A percentile compares a stretch with the other conserved stretches of the same genome.
Conservation (phyloP, 768 basidiomycete genomes). For the Neoboletus magnificus region DNA sequence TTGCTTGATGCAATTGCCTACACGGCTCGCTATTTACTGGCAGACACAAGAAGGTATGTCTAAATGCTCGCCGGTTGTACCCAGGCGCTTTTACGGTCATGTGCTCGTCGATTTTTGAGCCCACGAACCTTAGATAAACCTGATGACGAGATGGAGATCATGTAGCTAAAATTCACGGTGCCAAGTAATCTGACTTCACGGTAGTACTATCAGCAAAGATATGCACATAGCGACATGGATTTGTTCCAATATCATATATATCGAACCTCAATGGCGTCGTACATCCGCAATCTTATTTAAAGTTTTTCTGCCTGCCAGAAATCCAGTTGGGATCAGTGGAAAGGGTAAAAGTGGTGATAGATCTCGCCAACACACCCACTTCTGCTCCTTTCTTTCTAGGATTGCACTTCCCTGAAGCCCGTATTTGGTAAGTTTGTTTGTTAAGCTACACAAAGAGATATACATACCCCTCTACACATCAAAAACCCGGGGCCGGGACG, state of each 20-base stretch:
- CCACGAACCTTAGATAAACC: neutral
- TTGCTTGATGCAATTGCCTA: neutral
- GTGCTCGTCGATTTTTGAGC: no score
- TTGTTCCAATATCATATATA: neutral
- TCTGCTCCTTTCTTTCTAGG: neutral
- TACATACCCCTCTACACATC: neutral
- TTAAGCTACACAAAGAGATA: neutral
- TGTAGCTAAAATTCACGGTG: neutral
- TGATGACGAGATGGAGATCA: neutral
- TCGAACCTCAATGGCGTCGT: neutral
- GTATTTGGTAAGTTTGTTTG: neutral
- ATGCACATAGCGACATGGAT: neutral
- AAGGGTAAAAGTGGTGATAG: neutral
- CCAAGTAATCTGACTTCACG: neutral
- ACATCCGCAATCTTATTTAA: neutral
- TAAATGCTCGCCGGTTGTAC: no score
- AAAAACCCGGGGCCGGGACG: no score
- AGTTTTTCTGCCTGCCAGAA: neutral
- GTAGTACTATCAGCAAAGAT: neutral
- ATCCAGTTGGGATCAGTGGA: neutral
- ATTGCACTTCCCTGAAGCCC: neutral
- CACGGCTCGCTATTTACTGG: neutral
- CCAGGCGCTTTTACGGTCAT: no score
- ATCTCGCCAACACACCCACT: neutral
- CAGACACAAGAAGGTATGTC: no score